Evolutionary conservation across 805 yeast species (phyloP), one percentile per base, ranked within the genome.

Genomic region (Ogataea angusta): DNA sequence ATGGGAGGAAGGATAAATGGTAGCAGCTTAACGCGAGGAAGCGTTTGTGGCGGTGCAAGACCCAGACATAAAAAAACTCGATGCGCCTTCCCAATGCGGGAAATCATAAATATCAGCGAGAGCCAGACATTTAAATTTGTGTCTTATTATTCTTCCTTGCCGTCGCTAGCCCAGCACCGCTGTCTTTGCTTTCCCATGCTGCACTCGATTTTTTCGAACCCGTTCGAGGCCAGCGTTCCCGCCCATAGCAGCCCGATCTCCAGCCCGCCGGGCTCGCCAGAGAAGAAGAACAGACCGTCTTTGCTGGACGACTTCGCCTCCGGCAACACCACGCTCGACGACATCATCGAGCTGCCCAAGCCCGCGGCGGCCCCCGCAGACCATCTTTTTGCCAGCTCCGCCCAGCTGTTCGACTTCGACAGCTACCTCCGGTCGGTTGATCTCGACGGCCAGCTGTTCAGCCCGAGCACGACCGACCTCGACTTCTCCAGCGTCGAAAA

Each of bases 301-400:
- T 35, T 56, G 2, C 42, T 60, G 35, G 64, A 60, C 40, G 64
- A 60, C 42, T 60, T 56, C 36, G 58, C 53, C 23, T 35, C 56
- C 5, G 60, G 58, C 8, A 50, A 56, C 40, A 47, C 56, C 24
- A 37, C 51, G 5, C 29, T 51, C 14, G 55, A 49, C 34, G 62
- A 54, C 36, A 53, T 51, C 30, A 49, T 46, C 38, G 42, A 37
- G 12, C 36, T 46, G 14, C 49, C 45, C 21, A 23, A 14, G 35
- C 42, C 42, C 16, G 29, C n/a, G 17, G 10, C 10, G n/a, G 19
- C 34, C 8, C 24, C 40, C n/a, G 32, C 36, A 6, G 43, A 42
- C 37, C 22, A 28, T 6, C 34, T 39, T 19, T 24, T 29, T 15
- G 36, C 39, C 5, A 42, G 33, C n/a, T 33, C 28, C 9, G 30